Base-by-base conservation (phyloP, 495 filamentous ascomycete genomes). In the Talaromyces ruber region DNA sequence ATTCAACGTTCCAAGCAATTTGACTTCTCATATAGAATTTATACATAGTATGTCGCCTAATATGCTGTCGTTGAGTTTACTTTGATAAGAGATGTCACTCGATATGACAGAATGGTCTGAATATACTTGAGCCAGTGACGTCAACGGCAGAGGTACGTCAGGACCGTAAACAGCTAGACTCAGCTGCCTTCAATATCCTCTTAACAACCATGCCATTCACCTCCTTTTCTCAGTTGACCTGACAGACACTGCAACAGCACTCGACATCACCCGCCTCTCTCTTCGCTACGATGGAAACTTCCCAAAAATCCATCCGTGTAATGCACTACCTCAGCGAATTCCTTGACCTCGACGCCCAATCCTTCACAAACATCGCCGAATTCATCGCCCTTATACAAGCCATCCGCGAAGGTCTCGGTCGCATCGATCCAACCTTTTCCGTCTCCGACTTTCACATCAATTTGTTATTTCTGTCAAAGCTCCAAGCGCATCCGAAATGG, bases 271-370 rank as follows among this genome's bases (percentile, higher is more conserved):
- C 50, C 2, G 0, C 16, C 0, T 59, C 32, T 12, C 14, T 28
- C n/a, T 26, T 4, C 11, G 4, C 16, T 16, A 45, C 32, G 14
- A 71, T 73, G 71, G 65, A 69, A 16, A 22, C 61, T 52, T 68
- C 69, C 66, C 67, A 71, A 37, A 68, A 66, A 2, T 71, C 66
- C 58, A 64, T 67, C 32, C 71, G 69, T 12, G 65, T 70, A 61
- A 68, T 73, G 43, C 71, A 71, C 54, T 66, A 71, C 30, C 63
- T 73, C 51, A 63, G 68, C 51, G 71, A 73, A 64, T 68, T 71
- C 51, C 60, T 73, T 12, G 69, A 73, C 30, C 61, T 73, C 30
- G 71, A 73, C 59, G 65, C 66, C 0, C 30, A 57, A 24, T 63
- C 68, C 55, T 69, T 67, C 53, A 64, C 68, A 56, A 62, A 56